Evolutionary conservation across 768 basidiomycete genomes (phyloP).

Genomic region (Hygrophorus pudorinus): DNA sequence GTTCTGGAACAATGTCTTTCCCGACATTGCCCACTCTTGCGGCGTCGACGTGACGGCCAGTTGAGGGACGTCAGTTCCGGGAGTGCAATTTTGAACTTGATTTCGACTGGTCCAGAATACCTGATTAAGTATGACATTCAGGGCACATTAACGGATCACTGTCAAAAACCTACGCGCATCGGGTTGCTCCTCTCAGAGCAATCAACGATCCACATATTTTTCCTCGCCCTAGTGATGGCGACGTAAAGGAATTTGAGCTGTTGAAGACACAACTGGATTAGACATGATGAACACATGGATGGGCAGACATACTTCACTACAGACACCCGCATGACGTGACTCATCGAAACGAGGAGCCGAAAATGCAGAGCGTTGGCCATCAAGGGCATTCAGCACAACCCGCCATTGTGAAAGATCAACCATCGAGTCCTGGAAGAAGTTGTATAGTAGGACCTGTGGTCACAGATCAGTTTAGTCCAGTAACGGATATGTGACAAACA

Average conservation of each 20-base stretch:
- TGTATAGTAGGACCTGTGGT: conserved; percentile 55
- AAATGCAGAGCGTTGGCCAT: conserved; percentile 6
- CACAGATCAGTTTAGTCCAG: not conserved
- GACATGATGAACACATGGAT: not conserved
- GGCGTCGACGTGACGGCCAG: conserved; percentile 44
- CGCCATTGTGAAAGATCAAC: conserved; percentile 48
- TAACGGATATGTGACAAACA: conserved; percentile 18
- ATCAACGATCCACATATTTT: conserved; percentile 64
- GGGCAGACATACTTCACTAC: conserved; percentile 37
- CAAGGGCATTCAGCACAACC: conserved; percentile 36
- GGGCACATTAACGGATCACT: not conserved
- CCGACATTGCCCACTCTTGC: conserved; percentile 28
- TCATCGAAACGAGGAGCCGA: conserved; percentile 40
- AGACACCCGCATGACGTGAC: conserved; percentile 41
- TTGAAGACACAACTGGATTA: not conserved
- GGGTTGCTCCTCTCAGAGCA: conserved; percentile 44
- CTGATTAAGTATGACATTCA: conserved; percentile 20
- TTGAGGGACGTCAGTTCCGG: conserved; percentile 38
- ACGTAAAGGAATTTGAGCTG: conserved; percentile 65
- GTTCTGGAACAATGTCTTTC: conserved; percentile 26
- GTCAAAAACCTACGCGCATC: conserved; percentile 36
- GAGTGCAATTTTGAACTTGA: conserved; percentile 38
- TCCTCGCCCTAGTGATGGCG: conserved; percentile 59
- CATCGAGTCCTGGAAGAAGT: conserved; percentile 63
- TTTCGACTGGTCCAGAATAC: conserved; percentile 37